Conservation (phyloP, 306 rosid genomes). For the Sindora glabra region DNA sequence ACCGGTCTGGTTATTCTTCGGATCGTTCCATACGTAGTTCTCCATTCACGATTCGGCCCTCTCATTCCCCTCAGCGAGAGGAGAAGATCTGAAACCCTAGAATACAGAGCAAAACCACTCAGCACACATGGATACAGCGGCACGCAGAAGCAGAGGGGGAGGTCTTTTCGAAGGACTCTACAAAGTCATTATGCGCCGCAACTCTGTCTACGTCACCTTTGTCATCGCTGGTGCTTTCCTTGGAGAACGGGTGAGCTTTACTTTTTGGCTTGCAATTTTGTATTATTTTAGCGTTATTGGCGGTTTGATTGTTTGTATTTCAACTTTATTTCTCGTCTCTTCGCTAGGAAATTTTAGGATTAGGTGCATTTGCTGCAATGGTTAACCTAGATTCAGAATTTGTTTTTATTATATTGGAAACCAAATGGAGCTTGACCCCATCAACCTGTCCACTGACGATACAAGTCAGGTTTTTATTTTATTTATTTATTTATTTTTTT, state of each 20-base stretch:
- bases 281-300: not conserved
- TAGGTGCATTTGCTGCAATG: not conserved
- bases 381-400: not conserved
- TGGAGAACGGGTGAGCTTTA: constrained; percentile 72
- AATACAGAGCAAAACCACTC: not conserved
- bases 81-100: not conserved
- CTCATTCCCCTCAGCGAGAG: too few species aligned
- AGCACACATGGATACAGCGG: constrained; percentile 46
- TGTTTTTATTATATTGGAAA: not conserved
- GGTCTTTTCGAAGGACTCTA: constrained; percentile 72
- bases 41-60: not conserved
- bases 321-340: not conserved
- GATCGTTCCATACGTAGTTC: not conserved
- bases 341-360: not conserved
- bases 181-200: constrained; percentile 88
- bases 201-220: constrained; percentile 71
- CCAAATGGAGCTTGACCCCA: not conserved
- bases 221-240: constrained; percentile 88
- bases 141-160: constrained; percentile 60
- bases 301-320: not conserved
- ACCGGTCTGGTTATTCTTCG: not conserved
- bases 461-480: not conserved
- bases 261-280: not conserved
- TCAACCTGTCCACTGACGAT: not conserved
- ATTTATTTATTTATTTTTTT: not conserved